Evolutionary conservation across 176 grass and related monocot species (phyloP).

Genomic region (Sorghum bicolor): DNA sequence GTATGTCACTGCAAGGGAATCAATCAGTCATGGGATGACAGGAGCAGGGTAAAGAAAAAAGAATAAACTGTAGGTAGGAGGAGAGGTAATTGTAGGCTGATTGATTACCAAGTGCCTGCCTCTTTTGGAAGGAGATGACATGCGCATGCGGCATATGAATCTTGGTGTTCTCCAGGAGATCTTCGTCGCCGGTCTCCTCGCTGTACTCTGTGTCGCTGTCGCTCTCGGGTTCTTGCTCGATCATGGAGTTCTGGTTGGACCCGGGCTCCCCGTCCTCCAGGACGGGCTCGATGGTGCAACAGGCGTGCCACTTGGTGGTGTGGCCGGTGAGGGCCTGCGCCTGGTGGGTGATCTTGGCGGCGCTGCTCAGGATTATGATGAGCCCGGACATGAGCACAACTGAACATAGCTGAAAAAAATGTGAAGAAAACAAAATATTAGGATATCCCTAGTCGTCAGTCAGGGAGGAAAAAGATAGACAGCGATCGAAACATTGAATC

Average conservation of each 20-base stretch:
- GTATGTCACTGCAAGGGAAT: slow-evolving; percentile 68
- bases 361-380: slow-evolving; percentile 80
- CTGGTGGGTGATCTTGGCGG: slow-evolving; percentile 93
- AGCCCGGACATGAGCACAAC: slow-evolving; percentile 81
- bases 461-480: background rate
- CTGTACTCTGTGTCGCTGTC: slow-evolving; percentile 20
- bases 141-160: slow-evolving; percentile 25
- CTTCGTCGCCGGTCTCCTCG: slow-evolving; percentile 67
- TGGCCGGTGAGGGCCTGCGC: slow-evolving; percentile 83
- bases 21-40: background rate
- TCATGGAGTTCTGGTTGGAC: slow-evolving; percentile 32
- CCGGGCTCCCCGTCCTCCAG: background rate
- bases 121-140: slow-evolving; percentile 86
- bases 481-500: background rate
- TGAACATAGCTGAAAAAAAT: slow-evolving; percentile 64
- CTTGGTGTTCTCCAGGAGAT: slow-evolving; percentile 67
- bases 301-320: slow-evolving; percentile 96
- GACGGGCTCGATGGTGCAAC: slow-evolving; percentile 65
- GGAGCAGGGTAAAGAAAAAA: background rate
- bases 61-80: background rate
- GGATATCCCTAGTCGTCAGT: background rate
- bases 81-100: background rate
- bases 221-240: background rate
- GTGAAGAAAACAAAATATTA: background rate
- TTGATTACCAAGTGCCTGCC: slow-evolving; percentile 77